These are phyloP conservation scores for Strigomonas galati DNA, from an alignment of 208 protist genomes.

Conservation along the genomic window DNA sequence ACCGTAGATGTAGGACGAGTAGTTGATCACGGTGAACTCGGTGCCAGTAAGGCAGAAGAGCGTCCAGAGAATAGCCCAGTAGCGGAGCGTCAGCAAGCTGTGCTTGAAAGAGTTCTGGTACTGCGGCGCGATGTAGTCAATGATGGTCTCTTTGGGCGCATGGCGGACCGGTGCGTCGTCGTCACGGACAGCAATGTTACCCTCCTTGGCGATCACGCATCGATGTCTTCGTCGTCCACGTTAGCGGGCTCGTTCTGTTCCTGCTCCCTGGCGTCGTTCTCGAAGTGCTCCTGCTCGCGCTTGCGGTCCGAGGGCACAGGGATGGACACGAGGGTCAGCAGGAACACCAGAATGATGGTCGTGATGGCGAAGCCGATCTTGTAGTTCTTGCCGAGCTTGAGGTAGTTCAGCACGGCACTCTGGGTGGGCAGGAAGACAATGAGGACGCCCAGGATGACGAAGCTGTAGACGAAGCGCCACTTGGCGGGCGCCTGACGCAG, in stretches of 20 bases:
- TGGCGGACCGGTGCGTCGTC: not conserved
- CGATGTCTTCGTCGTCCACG: not conserved
- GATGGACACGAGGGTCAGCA: slow-evolving; percentile 31
- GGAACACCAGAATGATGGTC: slow-evolving; percentile 27
- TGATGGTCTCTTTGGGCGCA: slow-evolving; percentile 16
- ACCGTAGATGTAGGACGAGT: slow-evolving; percentile 44
- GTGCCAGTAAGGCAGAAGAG: slow-evolving; percentile 36
- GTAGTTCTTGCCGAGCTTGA: slow-evolving; percentile 17
- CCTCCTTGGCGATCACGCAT: too few relatives aligned
- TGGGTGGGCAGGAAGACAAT: slow-evolving; percentile 48
- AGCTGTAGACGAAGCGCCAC: slow-evolving; percentile 49
- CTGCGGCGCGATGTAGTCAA: slow-evolving; percentile 62
- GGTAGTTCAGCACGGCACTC: slow-evolving; percentile 40
- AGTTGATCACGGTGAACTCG: slow-evolving; percentile 55
- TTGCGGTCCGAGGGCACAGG: slow-evolving; percentile 10
- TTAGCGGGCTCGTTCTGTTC: not conserved
- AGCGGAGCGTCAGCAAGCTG: slow-evolving; percentile 28
- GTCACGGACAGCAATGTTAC: not conserved
- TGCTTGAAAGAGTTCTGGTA: slow-evolving; percentile 50
- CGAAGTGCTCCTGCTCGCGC: not conserved
- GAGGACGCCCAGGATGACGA: slow-evolving; percentile 46
- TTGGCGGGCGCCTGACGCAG: slow-evolving; percentile 50
- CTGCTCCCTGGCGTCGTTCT: too few relatives aligned
- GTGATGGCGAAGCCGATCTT: slow-evolving; percentile 32
- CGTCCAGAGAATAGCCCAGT: slow-evolving; percentile 57